Percentiles rank a stretch among this genome's conserved stretches.
Conservation (phyloP, 2,329 filamentous ascomycete species). For the Coniochaeta pulveracea region DNA sequence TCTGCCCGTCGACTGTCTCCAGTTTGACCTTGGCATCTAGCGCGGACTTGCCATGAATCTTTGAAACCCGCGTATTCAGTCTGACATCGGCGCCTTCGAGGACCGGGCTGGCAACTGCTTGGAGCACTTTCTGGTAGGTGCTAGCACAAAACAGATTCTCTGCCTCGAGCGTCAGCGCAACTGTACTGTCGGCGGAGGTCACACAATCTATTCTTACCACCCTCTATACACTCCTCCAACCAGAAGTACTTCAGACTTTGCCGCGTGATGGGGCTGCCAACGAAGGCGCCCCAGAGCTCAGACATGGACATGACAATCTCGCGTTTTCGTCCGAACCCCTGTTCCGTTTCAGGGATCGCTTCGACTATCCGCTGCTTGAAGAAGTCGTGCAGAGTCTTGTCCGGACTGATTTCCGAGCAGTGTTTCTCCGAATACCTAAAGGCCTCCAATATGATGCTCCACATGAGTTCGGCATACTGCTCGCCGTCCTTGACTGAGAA, state of each 20-base stretch:
- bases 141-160: conserved; percentile 50
- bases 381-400: conserved; percentile 41
- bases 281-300: conserved; percentile 60
- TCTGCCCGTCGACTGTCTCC: conserved; percentile 30
- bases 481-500: conserved; percentile 35
- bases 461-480: conserved; percentile 42
- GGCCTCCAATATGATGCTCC: conserved; percentile 56
- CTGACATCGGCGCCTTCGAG: conserved; percentile 41
- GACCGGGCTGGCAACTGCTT: conserved; percentile 45
- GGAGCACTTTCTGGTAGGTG: conserved; percentile 47
- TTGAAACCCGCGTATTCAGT: conserved; percentile 33
- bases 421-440: conserved; percentile 55
- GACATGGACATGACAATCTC: conserved; percentile 38
- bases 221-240: conserved; percentile 68
- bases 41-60: conserved; percentile 23
- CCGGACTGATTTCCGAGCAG: conserved; percentile 31
- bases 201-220: conserved; percentile 29
- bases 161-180: conserved; percentile 15
- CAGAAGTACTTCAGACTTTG: conserved; percentile 70
- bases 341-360: conserved; percentile 33
- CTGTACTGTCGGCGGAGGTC: not conserved
- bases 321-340: conserved; percentile 27
- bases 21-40: conserved; percentile 26
- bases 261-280: conserved; percentile 49
- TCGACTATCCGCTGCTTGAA: conserved; percentile 32